Conservation (phyloP, 2,329 filamentous ascomycete genomes). For the Neopestalotiopsis rosae region DNA sequence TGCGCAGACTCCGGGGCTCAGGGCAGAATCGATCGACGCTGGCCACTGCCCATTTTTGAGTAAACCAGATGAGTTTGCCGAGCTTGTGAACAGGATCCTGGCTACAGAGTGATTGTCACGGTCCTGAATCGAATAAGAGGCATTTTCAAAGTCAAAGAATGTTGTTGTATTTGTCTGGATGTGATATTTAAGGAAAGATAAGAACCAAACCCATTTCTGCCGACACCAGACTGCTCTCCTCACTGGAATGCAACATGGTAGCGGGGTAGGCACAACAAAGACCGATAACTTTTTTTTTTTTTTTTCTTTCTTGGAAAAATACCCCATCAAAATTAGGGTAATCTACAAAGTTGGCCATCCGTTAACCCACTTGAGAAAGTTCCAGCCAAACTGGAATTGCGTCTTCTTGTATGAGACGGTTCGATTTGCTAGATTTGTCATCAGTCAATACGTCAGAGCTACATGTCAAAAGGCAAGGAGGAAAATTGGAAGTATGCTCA, state of each 20-base stretch:
- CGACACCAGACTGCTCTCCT: no score
- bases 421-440: background rate
- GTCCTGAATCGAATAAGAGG: no score
- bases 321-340: no score
- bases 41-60: constrained; percentile 16
- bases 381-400: constrained; percentile 5
- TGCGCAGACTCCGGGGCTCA: background rate
- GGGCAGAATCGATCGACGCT: background rate
- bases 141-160: no score
- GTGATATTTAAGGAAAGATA: no score
- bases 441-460: background rate
- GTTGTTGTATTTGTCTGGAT: no score
- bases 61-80: constrained; percentile 3
- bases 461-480: background rate
- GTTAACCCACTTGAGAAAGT: background rate
- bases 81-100: background rate
- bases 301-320: no score
- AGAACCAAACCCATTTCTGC: no score
- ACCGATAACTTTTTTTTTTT: no score
- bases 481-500: background rate
- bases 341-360: constrained; percentile 9
- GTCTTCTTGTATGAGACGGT: constrained; percentile 2
- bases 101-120: background rate
- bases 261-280: no score
- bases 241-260: no score